Base-by-base conservation (phyloP, 345 rosid species). In the Brassica carinata region DNA sequence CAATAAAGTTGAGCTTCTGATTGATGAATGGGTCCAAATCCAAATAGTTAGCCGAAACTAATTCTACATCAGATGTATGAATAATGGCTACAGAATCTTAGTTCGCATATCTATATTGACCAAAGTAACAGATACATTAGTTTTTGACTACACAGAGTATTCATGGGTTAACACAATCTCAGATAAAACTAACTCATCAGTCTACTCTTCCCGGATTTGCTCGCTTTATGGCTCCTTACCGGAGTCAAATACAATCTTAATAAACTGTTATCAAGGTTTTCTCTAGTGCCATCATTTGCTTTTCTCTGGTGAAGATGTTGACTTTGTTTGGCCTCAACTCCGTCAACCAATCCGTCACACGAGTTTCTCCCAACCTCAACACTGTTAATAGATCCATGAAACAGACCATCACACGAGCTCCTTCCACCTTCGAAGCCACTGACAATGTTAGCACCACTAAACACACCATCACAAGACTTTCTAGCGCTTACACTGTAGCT, bases 191-290 rank as follows among this genome's bases (percentile, higher is more conserved):
- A 82, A 74, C 73, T 90, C 83, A 83, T 85, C 74, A 85, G 85
- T 82, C 89, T 83, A 84, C 85, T 83, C 62, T 83, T 89, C 70
- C 93, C 85, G 15, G 94, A 85, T 83, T 86, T 86, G 88, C 87
- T 89, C 77, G 83, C 83, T 81, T 79, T 82, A 55, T 83, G 83
- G 85, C 81, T 87, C 85, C 88, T 88, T 80, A 72, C 69, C 15
- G 97, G 94, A 1, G 91, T 88, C 87, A 89, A 81, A 76, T 90
- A 88, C 74, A 88, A 92, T 81, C 90, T 79, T 51, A 87, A 83
- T 53, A 92, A 31, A n/a, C 88, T 89, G 36, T 88, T 90, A 18
- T 89, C 92, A 72, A 86, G 62, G 77, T 80, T 81, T 58, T 83
- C 87, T 19, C 86, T 87, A n/a, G 86, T 81, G 34, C 76, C 81